phyloP scores from a whole-genome alignment of 2,329 filamentous ascomycete genomes.

The Phoma sp. region DNA sequence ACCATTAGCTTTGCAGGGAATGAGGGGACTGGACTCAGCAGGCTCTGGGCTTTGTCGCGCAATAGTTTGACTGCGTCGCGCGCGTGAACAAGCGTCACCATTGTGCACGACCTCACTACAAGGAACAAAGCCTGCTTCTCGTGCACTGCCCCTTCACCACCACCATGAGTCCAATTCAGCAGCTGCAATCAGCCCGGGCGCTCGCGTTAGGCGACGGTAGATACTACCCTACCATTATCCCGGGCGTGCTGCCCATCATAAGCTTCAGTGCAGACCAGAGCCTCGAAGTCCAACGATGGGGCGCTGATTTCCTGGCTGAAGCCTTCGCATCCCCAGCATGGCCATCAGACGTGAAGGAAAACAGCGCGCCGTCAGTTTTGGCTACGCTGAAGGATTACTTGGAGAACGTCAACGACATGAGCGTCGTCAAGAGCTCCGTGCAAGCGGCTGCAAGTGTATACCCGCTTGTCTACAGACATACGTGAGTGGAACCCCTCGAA shows the following conservation, averaged over 20 bases:
- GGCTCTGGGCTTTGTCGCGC: conserved; percentile 42
- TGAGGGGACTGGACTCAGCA: conserved; percentile 31
- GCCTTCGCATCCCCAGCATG: conserved; percentile 93
- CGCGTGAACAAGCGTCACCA: conserved; percentile 39
- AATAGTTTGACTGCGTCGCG: conserved; percentile 38
- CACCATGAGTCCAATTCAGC: conserved; percentile 62
- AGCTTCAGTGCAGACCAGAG: conserved; percentile 68
- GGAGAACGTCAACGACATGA: conserved; percentile 70
- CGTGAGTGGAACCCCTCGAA: conserved; percentile 69
- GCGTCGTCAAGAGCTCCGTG: conserved; percentile 84
- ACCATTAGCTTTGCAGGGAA: conserved; percentile 35
- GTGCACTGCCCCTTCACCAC: conserved; percentile 28
- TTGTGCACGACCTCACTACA: conserved; percentile 23
- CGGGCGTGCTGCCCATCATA: conserved; percentile 91
- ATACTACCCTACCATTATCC: conserved; percentile 91
- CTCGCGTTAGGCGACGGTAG: conserved; percentile 85
- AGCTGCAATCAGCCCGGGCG: conserved; percentile 88
- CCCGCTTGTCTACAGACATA: conserved; percentile 88
- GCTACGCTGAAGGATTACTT: conserved; percentile 69
- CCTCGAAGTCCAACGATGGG: conserved; percentile 91
- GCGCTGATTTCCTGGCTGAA: conserved; percentile 93
- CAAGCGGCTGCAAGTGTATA: conserved; percentile 93
- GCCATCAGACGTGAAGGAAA: conserved; percentile 78
- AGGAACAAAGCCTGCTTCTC: conserved; percentile 36
- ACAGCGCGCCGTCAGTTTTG: conserved; percentile 77